Evolutionary conservation across 1,139 yeast genomes (phyloP), one percentile per base, ranked within the genome.

Genomic region (Geotrichum candidum): DNA sequence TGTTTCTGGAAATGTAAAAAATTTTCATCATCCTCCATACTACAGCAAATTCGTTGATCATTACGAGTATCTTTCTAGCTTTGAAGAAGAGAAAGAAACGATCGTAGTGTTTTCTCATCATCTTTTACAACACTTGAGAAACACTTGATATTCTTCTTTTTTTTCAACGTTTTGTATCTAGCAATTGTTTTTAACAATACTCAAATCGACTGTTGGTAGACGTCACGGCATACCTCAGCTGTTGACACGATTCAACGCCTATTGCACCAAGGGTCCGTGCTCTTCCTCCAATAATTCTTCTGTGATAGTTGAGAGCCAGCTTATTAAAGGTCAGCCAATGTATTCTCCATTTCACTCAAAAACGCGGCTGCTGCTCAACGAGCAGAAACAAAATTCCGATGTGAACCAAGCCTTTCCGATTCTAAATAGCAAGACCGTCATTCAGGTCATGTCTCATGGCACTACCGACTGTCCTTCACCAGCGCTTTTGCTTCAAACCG

Each of bases 391-490:
- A 29, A 48, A 29, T 25, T 18, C 41, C 38, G 52, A 46, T 41
- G 54, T 18, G 13, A 27, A 53, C 31, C 51, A 50, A 31, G 35
- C 57, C n/a, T 33, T 53, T 2, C 53, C 45, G 27, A 35, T 54
- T 10, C 64, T 67, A 46, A 64, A 66, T 35, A 67, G 67, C 67
- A 68, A 66, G 60, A 66, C 72, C 3, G 62, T 65, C 51, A 65
- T 71, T 41, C 73, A 70, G 60, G 69, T 69, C 1, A 72, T 84
- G 5, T 74, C 84, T 25, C 90, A 86, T 69, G 83, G 84, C 38
- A 84, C 88, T 0, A 75, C 80, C 59, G 92, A 87, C 65, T 79
- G 85, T 1, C 74, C 76, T 48, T 84, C 83, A 61, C 92, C 95
- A 0, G 74, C 86, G 25, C 68, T 88, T 15, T 74, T 84, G 72